These are phyloP conservation scores for Aspergillus latus DNA, from an alignment of 2,329 filamentous ascomycete species.

Conservation along the genomic window DNA sequence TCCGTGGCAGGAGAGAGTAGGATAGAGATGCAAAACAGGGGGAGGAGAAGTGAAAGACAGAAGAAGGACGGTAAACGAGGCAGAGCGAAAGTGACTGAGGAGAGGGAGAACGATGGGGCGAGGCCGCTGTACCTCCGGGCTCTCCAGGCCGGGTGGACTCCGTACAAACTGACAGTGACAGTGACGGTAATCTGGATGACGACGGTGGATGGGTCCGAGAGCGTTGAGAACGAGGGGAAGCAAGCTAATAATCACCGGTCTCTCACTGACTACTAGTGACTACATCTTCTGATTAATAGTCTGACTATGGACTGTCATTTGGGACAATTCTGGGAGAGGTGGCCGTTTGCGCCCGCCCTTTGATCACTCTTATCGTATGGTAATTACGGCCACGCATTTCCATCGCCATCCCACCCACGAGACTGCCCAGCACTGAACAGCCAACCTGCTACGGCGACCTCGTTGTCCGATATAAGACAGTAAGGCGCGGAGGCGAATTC, in stretches of 20 bases:
- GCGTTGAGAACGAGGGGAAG: slow-evolving; percentile 12
- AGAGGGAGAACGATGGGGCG: slow-evolving; percentile 8
- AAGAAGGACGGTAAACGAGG: slow-evolving; percentile 6
- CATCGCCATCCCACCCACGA: background rate
- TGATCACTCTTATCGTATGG: slow-evolving; percentile 5
- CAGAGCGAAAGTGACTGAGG: slow-evolving; percentile 8
- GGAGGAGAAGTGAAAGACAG: slow-evolving; percentile 13
- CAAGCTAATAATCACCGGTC: background rate
- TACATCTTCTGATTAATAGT: background rate
- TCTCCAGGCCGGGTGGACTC: slow-evolving; percentile 3
- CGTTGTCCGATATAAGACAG: background rate
- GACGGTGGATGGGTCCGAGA: slow-evolving; percentile 20
- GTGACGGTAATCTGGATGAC: slow-evolving; percentile 14
- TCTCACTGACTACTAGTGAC: background rate
- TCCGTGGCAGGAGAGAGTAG: slow-evolving; percentile 20
- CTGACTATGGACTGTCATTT: background rate
- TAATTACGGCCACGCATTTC: background rate
- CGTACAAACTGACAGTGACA: background rate
- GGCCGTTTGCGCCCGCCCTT: background rate
- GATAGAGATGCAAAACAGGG: slow-evolving; percentile 16
- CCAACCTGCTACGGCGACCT: background rate
- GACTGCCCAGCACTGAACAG: background rate
- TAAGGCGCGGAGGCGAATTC: background rate
- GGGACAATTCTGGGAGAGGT: background rate
- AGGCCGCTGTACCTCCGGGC: slow-evolving; percentile 11